phyloP scores from a whole-genome alignment of 345 rosid species.

The Citrus glauca region DNA sequence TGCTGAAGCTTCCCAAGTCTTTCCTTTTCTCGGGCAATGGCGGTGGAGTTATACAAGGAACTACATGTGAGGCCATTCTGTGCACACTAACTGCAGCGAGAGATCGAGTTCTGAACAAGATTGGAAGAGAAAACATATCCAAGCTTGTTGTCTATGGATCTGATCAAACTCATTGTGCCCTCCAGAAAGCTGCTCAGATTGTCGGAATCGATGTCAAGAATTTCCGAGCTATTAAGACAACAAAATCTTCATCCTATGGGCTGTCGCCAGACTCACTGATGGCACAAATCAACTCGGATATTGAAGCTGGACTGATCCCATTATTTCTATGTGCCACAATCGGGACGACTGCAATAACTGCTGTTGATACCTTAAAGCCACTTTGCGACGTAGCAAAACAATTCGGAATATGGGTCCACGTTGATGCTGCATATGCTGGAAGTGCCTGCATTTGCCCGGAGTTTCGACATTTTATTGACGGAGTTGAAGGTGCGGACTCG shows the following conservation, averaged over 20 bases:
- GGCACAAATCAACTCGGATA: constrained; percentile 14
- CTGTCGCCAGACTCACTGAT: constrained; percentile 13
- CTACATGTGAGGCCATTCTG: constrained; percentile 37
- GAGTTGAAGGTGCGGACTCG: constrained; percentile 44
- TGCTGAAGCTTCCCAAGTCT: constrained; percentile 31
- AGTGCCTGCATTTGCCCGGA: constrained; percentile 50
- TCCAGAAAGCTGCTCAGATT: constrained; percentile 33
- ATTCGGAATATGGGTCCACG: constrained; percentile 42
- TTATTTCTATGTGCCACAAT: constrained; percentile 35
- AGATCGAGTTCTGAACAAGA: constrained; percentile 18
- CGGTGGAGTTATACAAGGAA: constrained; percentile 39
- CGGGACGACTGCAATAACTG: constrained; percentile 30
- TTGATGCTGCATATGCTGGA: constrained; percentile 55
- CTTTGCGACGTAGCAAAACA: constrained; percentile 13
- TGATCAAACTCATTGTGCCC: constrained; percentile 34
- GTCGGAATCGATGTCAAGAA: constrained; percentile 46
- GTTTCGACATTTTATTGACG: constrained; percentile 33
- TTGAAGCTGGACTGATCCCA: constrained; percentile 23
- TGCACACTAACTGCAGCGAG: constrained; percentile 36
- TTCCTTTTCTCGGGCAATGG: constrained; percentile 40
- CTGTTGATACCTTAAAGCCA: constrained; percentile 28
- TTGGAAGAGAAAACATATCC: constrained; percentile 12
- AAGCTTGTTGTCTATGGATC: constrained; percentile 41
- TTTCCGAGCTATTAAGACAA: constrained; percentile 35
- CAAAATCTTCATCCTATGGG: constrained; percentile 15